Percentiles rank a stretch among this genome's conserved stretches.
Evolutionary conservation across 2,329 filamentous ascomycete species (phyloP).

Genomic region (Cladosporium sp.): DNA sequence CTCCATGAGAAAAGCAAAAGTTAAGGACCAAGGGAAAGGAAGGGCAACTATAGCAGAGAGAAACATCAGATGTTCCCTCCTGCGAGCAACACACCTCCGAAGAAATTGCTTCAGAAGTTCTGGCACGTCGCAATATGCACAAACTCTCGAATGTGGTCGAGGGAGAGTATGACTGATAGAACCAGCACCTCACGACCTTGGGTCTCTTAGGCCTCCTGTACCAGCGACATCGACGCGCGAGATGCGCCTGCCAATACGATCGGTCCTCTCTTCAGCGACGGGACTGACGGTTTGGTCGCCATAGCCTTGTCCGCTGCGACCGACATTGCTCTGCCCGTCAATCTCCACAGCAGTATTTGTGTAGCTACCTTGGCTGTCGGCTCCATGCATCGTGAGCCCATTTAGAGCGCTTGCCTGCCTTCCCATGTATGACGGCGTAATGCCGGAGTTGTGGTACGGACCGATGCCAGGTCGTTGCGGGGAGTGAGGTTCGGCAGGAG

Average conservation of each 20-base stretch:
- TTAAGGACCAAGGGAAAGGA: neutral
- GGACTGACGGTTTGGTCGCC: slow-evolving; percentile 4
- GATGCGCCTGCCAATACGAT: slow-evolving; percentile 4
- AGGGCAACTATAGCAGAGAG: neutral
- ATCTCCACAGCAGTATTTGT: slow-evolving; percentile 25
- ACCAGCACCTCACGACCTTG: neutral
- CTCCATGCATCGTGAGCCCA: slow-evolving; percentile 51
- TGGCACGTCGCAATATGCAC: neutral
- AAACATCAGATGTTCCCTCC: neutral
- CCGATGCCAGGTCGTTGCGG: slow-evolving; percentile 30
- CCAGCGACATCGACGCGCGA: slow-evolving; percentile 23
- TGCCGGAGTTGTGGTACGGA: slow-evolving; percentile 35
- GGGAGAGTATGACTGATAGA: neutral
- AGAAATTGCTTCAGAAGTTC: neutral
- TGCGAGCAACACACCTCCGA: neutral
- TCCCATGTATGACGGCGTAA: slow-evolving; percentile 47
- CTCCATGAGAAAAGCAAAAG: neutral
- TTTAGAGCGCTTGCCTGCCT: slow-evolving; percentile 48
- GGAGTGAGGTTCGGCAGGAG: slow-evolving; percentile 12
- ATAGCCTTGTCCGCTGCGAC: slow-evolving; percentile 20
- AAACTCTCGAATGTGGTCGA: neutral
- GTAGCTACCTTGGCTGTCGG: slow-evolving; percentile 17
- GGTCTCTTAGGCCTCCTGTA: slow-evolving; percentile 21
- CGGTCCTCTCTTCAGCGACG: slow-evolving; percentile 10
- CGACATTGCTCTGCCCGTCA: slow-evolving; percentile 26